Evolutionary conservation across 2,329 filamentous ascomycete genomes (phyloP), one percentile per base, ranked within the genome.

Genomic region (Helicocarpus griseus): DNA sequence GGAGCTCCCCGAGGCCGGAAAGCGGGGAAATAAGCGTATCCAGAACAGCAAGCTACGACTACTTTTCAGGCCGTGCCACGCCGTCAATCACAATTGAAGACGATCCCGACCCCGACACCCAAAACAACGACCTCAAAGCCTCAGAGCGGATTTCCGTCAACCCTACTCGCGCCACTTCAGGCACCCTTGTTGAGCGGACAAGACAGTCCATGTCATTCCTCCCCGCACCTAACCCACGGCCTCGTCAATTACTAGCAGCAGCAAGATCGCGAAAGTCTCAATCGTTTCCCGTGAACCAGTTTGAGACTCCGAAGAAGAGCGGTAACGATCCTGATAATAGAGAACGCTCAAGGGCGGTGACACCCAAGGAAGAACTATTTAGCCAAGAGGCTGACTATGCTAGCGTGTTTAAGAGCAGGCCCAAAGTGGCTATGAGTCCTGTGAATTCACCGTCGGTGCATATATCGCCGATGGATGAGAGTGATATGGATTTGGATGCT

Each of bases 341-440:
- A 11, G 28, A 29, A 43, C 19, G 52, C 17, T 64, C 65, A 19
- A 56, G 70, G 54, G 69, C 66, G 21, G 69, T 73, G 3, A 75
- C 81, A 1, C 76, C 86, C 7, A 75, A 78, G 0, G 85, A 91
- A 61, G 79, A 84, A 56, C 69, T 95, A 38, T 82, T 95, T 26
- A 77, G 77, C 14, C 77, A 83, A 50, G 83, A 88, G 57, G 75
- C 78, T 3, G 88, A 94, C 54, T 86, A 89, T 66, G 85, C 86
- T 53, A 85, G 84, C 24, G 84, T 95, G 1, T 96, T 96, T 65
- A 87, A 84, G 69, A 90, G 87, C 56, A 72, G 90, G 57, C 90
- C 90, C 0, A 86, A 83, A 66, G 81, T 96, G 58, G 83, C 84
- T 57, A 80, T 80, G 9, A 95, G 89, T 65, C 89, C 89, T 1